A percentile compares a stretch with the other conserved stretches of the same genome.
Evolutionary conservation across 1,284 basidiomycete species (phyloP).

Genomic region (Xerocomus nothofagi): DNA sequence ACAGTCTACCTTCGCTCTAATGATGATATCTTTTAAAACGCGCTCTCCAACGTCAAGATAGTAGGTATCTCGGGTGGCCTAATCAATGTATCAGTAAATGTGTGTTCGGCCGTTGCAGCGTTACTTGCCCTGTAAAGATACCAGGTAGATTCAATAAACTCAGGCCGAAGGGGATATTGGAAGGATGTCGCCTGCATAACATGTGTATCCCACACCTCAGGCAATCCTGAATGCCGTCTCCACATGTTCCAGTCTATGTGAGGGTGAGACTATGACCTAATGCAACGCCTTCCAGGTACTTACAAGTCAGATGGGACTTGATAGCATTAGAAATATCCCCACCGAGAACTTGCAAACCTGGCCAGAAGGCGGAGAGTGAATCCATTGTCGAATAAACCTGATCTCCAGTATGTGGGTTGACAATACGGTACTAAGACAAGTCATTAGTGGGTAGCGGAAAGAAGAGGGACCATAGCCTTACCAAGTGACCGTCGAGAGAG

Average conservation of each 20-base stretch:
- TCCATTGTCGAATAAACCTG: constrained; percentile 72
- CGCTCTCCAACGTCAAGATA: constrained; percentile 90
- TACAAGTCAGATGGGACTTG: constrained; percentile 80
- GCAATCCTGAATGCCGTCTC: constrained; percentile 80
- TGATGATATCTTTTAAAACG: constrained; percentile 72
- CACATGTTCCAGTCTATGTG: constrained; percentile 84
- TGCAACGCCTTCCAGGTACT: constrained; percentile 28
- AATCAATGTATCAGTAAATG: constrained; percentile 9
- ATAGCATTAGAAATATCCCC: constrained; percentile 90
- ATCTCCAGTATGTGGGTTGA: constrained; percentile 78
- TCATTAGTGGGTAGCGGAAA: constrained; percentile 2
- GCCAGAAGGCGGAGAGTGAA: constrained; percentile 86
- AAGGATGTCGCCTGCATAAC: constrained; percentile 71
- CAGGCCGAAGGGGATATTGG: constrained; percentile 86
- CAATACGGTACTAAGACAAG: constrained; percentile 64
- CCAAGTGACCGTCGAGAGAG: constrained; percentile 85
- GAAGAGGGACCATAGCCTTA: constrained; percentile 36
- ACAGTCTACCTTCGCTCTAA: constrained; percentile 78
- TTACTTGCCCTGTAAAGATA: constrained; percentile 81
- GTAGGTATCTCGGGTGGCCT: constrained; percentile 90
- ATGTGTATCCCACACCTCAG: constrained; percentile 86
- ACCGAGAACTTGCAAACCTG: constrained; percentile 83
- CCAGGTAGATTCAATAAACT: constrained; percentile 93
- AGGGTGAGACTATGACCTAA: neutral
- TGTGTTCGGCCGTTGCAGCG: neutral